Base-by-base conservation (phyloP, 106 monocot species). In the Dactylorhiza incarnata region DNA sequence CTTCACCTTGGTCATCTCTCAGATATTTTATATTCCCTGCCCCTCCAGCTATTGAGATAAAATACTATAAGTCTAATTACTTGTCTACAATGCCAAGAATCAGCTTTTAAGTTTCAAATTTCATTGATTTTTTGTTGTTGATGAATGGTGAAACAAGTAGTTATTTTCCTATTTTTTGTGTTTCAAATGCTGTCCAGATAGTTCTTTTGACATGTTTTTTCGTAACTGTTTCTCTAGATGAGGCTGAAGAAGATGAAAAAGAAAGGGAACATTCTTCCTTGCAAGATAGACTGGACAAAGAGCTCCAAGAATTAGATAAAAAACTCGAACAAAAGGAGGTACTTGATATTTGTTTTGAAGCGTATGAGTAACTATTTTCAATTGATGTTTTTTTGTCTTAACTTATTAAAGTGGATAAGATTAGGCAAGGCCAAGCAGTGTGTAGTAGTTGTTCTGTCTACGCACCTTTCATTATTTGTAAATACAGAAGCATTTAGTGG, bases 251-350 rank as follows among this genome's bases (percentile, higher is more conserved):
- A 49, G 87, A 93, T 74, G 93, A 94, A 75, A 89, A 94, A 77
- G 94, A 91, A 72, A 52, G 73, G 22, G 94, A 90, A 48, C 94
- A 99, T 82, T 85, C 87, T 10, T 83, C 84, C 11, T 15, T 99
- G 48, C 94, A 99, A 68, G 91, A 90, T 63, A 83, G 56, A 75
- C 78, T 99, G 49, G 94, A 82, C 70, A 92, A 86, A 68, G 99
- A 99, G 73, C 88, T 99, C 44, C 79, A 94, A 75, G 94, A 94
- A 68, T 80, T 99, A 65, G 93, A 99, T 54, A 90, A 80, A 63
- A 82, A 79, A 72, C 94, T 99, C 43, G 83, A 92, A 55, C 89
- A 88, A 69, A 99, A 99, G 72, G 99, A 99, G 94, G 99, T 99
- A 85, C 16, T 45, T 46, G 69, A 46, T 17, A n/a, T 45, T 67